These are phyloP conservation scores for Globisporangium splendens DNA, from an alignment of 352 stramenopile genomes.

Conservation along the genomic window DNA sequence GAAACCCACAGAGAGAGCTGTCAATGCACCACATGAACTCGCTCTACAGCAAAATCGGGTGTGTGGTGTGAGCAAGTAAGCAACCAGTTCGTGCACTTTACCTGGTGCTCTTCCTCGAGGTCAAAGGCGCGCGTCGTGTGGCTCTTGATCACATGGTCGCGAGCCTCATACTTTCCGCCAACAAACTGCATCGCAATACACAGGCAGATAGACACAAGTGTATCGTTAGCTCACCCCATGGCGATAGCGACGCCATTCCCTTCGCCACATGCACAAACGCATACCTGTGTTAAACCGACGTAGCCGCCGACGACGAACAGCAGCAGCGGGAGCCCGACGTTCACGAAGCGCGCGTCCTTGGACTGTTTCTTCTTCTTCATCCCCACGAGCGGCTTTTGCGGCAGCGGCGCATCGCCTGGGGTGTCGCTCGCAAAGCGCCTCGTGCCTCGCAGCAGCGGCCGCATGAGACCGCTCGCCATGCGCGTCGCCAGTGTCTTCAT, in stretches of 20 bases:
- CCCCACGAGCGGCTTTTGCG: neutral
- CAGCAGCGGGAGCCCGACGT: conserved; percentile 68
- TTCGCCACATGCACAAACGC: neutral
- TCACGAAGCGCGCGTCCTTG: conserved; percentile 60
- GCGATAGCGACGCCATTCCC: neutral
- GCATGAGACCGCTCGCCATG: neutral
- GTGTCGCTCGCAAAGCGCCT: conserved; percentile 7
- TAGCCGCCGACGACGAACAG: conserved; percentile 84
- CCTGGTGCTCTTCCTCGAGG: conserved; percentile 84
- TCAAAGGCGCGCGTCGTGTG: conserved; percentile 79
- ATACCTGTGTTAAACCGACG: conserved; percentile 66
- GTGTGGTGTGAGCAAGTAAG: too few species aligned
- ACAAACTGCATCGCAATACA: conserved; percentile 50
- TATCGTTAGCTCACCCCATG: neutral
- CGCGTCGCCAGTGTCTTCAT: conserved; percentile 1
- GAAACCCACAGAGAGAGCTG: neutral
- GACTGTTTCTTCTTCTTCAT: conserved; percentile 38
- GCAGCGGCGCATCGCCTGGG: neutral
- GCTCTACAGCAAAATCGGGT: neutral
- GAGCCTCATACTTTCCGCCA: conserved; percentile 75
- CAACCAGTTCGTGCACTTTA: conserved; percentile 12
- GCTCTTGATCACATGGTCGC: conserved; percentile 80
- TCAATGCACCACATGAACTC: too few species aligned
- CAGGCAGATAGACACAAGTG: neutral
- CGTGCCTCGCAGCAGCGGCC: neutral